These are phyloP conservation scores for Eucalyptus rudis DNA, from an alignment of 345 rosid genomes.

Conservation along the genomic window DNA sequence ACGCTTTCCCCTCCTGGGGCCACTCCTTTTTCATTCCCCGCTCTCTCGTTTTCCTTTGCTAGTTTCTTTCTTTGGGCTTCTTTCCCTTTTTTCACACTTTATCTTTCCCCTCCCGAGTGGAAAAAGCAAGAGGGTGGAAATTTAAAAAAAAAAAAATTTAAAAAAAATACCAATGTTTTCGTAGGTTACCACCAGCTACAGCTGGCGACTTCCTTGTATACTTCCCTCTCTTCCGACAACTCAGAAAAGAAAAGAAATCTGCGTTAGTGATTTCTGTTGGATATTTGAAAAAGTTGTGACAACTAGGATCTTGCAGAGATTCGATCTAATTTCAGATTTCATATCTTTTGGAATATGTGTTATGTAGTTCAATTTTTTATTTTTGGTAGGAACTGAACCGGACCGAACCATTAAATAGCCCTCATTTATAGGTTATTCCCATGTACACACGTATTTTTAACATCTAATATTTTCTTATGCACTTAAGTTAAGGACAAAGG, in stretches of 20 bases:
- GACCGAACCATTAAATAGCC: fast-evolving
- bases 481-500: background rate
- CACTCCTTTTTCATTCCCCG: background rate
- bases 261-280: background rate
- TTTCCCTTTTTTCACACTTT: background rate
- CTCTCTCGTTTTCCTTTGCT: background rate
- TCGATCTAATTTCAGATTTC: fast-evolving
- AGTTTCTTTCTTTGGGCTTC: background rate
- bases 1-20: background rate
- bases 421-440: background rate
- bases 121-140: background rate
- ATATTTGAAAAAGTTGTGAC: background rate
- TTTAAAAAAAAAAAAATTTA: background rate
- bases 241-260: background rate
- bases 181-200: background rate
- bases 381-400: fast-evolving
- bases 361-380: fast-evolving
- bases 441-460: background rate
- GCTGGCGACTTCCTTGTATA: background rate
- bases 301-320: fast-evolving
- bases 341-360: fast-evolving
- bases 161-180: background rate
- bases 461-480: background rate
- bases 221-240: background rate
- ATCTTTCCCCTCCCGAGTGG: background rate